These are phyloP conservation scores for Sclerotinia subarctica DNA, from an alignment of 2,329 filamentous ascomycete genomes.

Conservation along the genomic window DNA sequence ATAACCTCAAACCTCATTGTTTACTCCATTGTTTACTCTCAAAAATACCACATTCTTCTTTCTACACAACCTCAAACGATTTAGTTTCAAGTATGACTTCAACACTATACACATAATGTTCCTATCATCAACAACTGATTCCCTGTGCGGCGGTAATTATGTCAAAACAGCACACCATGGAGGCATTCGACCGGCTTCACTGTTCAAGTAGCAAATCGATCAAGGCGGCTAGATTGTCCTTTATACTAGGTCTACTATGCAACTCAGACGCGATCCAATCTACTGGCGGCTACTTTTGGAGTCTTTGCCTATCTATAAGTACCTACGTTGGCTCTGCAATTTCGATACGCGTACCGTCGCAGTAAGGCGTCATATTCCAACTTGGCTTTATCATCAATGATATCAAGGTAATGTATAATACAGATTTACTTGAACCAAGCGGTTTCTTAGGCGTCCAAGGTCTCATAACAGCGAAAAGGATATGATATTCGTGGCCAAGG, in stretches of 20 bases:
- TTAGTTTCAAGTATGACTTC: no score
- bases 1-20: slow-evolving; percentile 4
- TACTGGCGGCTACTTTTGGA: not conserved
- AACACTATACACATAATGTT: no score
- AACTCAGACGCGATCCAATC: fast-evolving
- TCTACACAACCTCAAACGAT: not conserved
- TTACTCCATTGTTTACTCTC: not conserved
- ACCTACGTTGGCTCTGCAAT: not conserved
- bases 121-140: not conserved
- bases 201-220: not conserved
- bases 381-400: no score
- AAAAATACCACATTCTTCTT: not conserved
- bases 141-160: not conserved
- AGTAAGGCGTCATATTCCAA: fast-evolving
- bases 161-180: not conserved
- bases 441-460: slow-evolving; percentile 74
- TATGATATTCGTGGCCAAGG: slow-evolving; percentile 62
- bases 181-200: not conserved
- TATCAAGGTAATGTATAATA: slow-evolving; percentile 44
- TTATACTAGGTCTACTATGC: fast-evolving
- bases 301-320: not conserved
- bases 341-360: not conserved
- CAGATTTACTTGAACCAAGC: slow-evolving; percentile 63
- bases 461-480: slow-evolving; percentile 72
- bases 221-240: not conserved